Base-by-base conservation (phyloP, 2,329 filamentous ascomycete species). In the Lecanicillium sp. region DNA sequence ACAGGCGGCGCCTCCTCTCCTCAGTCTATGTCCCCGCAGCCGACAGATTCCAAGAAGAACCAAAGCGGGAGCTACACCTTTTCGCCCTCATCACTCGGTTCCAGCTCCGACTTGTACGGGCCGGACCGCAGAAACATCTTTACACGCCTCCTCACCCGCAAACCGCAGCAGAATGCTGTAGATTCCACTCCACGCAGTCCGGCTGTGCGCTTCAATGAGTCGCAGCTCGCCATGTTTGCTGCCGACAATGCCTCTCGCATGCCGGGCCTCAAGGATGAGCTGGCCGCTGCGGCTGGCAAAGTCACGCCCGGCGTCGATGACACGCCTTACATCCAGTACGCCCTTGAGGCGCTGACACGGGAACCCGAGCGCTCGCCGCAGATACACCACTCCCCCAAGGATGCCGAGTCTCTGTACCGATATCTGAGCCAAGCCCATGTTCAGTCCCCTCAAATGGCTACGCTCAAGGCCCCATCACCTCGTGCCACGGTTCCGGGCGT, bases 271-370 rank as follows among this genome's bases (percentile, higher is more conserved):
- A 72, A 73, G 38, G 71, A 77, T 38, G 67, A 72, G 31, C 54
- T 75, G 27, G 62, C 68, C 35, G 59, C 70, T 38, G 64, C 68
- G 14, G 71, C 60, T 28, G 64, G 68, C 42, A 67, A 67, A 29
- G 68, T 78, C 40, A 90, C 85, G 0, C 88, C 88, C 0, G 85
- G 82, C 9, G 68, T 87, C 29, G 88, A 95, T 52, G 84, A 94
- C 53, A 83, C 80, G 8, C 88, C 87, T 1, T 94, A 89, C 58
- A 85, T 95, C 46, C 83, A 83, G 46, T 94, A 92, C 57, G 89
- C 90, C 29, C 78, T 96, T 45, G 85, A 94, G 46, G 86, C 90
- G 45, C 67, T 96, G 49, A 94, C 87, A 5, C 71, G 83, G 34
- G 77, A 84, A 51, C 80, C 80, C 41, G 78, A 85, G 43, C 69